Conservation (phyloP, 2,329 filamentous ascomycete species). For the Trichoderma guizhouense region DNA sequence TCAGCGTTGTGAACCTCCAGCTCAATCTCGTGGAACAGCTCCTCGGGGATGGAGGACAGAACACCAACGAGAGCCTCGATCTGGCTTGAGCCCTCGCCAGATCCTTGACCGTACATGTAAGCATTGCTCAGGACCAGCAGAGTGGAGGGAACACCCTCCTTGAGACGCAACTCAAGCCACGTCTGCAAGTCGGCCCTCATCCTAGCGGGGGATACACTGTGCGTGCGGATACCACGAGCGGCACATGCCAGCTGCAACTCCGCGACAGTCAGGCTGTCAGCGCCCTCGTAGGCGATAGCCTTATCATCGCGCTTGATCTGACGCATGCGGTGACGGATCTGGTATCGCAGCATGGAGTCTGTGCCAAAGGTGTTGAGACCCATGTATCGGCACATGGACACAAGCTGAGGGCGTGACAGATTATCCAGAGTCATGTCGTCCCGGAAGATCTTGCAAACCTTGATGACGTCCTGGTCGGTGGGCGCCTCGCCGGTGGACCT, state of each 20-base stretch:
- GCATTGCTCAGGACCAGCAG: slow-evolving; percentile 94
- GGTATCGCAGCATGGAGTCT: slow-evolving; percentile 96
- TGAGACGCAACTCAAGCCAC: slow-evolving; percentile 91
- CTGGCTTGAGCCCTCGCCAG: slow-evolving; percentile 83
- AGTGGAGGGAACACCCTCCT: slow-evolving; percentile 93
- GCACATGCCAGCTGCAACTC: slow-evolving; percentile 92
- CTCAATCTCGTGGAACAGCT: slow-evolving; percentile 99
- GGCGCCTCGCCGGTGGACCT: slow-evolving; percentile 87
- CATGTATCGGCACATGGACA: slow-evolving; percentile 98
- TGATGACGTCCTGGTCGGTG: slow-evolving; percentile 88
- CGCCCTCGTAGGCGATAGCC: slow-evolving; percentile 89
- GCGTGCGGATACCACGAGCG: slow-evolving; percentile 85
- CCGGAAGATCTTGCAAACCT: slow-evolving; percentile 98
- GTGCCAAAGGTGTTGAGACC: slow-evolving; percentile 96
- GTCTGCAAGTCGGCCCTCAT: slow-evolving; percentile 87
- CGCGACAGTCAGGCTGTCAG: slow-evolving; percentile 86
- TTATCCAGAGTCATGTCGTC: slow-evolving; percentile 98
- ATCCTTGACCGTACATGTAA: slow-evolving; percentile 91
- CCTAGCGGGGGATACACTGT: slow-evolving; percentile 83
- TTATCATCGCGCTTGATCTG: slow-evolving; percentile 98
- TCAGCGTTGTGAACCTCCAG: slow-evolving; percentile 96
- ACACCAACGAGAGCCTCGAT: slow-evolving; percentile 92
- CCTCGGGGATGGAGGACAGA: slow-evolving; percentile 90
- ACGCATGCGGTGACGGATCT: slow-evolving; percentile 94
- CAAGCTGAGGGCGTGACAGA: slow-evolving; percentile 87